Conservation (phyloP, 306 rosid species). For the Potentilla sterilis region DNA sequence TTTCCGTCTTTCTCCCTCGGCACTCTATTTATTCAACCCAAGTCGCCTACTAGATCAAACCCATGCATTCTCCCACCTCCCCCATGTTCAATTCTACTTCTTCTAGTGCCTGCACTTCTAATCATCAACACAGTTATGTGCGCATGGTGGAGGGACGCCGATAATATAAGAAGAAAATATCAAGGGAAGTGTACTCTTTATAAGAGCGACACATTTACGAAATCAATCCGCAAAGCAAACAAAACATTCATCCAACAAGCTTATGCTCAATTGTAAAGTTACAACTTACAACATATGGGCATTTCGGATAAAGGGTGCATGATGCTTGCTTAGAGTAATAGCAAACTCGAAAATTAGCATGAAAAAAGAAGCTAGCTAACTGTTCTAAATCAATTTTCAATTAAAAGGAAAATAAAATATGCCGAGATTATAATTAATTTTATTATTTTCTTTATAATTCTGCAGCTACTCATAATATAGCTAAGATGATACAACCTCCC, state of each 20-base stretch:
- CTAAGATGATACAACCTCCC: constrained; percentile 19
- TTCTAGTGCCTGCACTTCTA: not conserved
- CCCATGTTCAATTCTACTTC: not conserved
- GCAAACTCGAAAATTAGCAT: not conserved
- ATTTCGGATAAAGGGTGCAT: not conserved
- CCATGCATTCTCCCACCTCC: no score
- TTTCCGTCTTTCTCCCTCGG: no score
- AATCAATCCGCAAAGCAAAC: not conserved
- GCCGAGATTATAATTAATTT: no score
- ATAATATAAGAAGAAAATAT: no score
- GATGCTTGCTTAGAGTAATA: not conserved
- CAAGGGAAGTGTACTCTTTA: no score
- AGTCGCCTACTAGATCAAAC: not conserved
- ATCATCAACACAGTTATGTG: not conserved
- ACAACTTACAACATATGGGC: not conserved
- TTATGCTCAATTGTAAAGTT: not conserved
- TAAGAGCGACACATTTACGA: no score
- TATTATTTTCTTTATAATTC: not conserved
- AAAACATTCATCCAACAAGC: not conserved
- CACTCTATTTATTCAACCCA: not conserved
- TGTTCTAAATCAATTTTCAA: not conserved
- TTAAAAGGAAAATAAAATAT: no score
- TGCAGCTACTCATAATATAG: constrained; percentile 14
- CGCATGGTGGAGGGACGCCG: not conserved
- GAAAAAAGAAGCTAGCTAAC: not conserved